Base-by-base conservation (phyloP, 495 filamentous ascomycete genomes). In the Hyaloscypha finlandica region DNA sequence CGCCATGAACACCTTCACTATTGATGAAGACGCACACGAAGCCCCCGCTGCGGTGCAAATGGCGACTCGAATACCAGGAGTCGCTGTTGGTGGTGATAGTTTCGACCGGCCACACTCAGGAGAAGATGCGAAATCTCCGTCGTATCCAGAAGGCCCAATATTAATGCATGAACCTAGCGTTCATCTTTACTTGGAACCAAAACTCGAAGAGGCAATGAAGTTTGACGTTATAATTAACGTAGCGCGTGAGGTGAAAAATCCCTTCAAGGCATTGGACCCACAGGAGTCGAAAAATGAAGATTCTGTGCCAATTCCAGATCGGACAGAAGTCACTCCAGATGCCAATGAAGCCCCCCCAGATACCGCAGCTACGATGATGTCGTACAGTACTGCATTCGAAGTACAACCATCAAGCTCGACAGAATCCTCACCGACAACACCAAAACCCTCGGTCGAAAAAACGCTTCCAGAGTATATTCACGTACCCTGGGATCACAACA, bases 181-280 rank as follows among this genome's bases (percentile, higher is more conserved):
- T 1, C 97, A 89, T 71, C 81, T 99, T 0, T 99, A 96, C 68
- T 78, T 96, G 51, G 95, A 99, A 75, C 95, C 95, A 4, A 94
- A 90, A 5, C 86, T 86, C 0, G 89, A 94, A 59, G 92, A 97
- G 73, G 94, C 94, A 3, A 80, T 88, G 12, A 80, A 89, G 57
- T 99, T 96, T 71, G 95, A 98, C 74, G 89, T 97, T 4, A 87
- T 99, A 39, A 86, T 99, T 61, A 99, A 99, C 72, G 95, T 99
- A 29, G 95, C 95, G 2, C 91, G 92, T 70, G 95, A 99, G 78
- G 95, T 99, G 4, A 80, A 81, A 54, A 99, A 97, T 73, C 95
- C 95, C 2, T 96, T 98, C 75, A 81, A 83, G 64, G 69, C 72
- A 30, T 69, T 70, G 31, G 83, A 80, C 35, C 66, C 59, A 9